These are phyloP conservation scores for Sugiyamaella grinbergsii DNA, from an alignment of 1,139 yeast genomes.

Conservation along the genomic window DNA sequence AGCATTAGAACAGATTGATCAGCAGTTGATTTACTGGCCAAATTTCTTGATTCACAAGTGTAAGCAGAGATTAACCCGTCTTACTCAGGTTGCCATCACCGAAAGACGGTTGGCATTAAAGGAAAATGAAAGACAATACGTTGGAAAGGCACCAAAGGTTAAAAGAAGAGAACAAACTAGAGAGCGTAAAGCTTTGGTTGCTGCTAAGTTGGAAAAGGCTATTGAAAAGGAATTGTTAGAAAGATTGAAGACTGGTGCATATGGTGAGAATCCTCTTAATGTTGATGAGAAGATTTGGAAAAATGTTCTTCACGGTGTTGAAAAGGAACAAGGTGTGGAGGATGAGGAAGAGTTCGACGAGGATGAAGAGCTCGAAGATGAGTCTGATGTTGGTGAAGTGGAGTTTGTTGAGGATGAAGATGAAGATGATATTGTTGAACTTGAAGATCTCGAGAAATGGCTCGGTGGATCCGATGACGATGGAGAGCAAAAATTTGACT, in stretches of 20 bases:
- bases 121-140: slow-evolving; percentile 90
- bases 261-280: slow-evolving; percentile 95
- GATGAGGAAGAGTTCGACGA: slow-evolving; percentile 66
- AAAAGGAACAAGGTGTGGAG: slow-evolving; percentile 58
- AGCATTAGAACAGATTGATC: slow-evolving; percentile 87
- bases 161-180: slow-evolving; percentile 91
- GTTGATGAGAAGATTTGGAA: slow-evolving; percentile 97
- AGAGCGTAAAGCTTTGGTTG: slow-evolving; percentile 93
- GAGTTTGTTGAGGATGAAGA: slow-evolving; percentile 75
- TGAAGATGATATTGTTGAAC: slow-evolving; percentile 40
- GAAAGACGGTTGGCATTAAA: slow-evolving; percentile 89
- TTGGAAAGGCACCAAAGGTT: slow-evolving; percentile 90
- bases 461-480: slow-evolving; percentile 40
- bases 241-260: slow-evolving; percentile 94
- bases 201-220: slow-evolving; percentile 94
- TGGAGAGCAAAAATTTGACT: slow-evolving; percentile 21
- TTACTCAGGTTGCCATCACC: slow-evolving; percentile 95
- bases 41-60: slow-evolving; percentile 88
- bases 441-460: slow-evolving; percentile 41
- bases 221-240: slow-evolving; percentile 94
- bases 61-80: slow-evolving; percentile 90
- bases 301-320: slow-evolving; percentile 80
- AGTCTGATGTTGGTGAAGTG: slow-evolving; percentile 53
- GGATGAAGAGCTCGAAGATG: slow-evolving; percentile 60
- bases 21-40: slow-evolving; percentile 88